Base-by-base conservation (phyloP, 2,329 filamentous ascomycete genomes). In the Epicoccum nigrum region DNA sequence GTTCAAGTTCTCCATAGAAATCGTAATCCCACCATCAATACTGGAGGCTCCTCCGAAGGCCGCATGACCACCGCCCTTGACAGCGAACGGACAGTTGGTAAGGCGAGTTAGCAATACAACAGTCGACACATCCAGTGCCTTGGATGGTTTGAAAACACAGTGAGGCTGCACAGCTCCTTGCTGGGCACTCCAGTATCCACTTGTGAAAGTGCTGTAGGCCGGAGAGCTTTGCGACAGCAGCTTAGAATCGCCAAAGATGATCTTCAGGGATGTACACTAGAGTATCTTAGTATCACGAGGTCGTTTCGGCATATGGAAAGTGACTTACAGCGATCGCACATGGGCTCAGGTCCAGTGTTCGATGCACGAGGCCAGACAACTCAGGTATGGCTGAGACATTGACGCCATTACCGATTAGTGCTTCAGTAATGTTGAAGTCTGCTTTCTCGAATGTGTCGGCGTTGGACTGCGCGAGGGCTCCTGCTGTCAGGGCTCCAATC, bases 1-100 rank as follows among this genome's bases (percentile, higher is more conserved):
- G n/a, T 69, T 69, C 28, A 74, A 44, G 6, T 52, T 51, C n/a
- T 65, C 64, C 19, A 79, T 64, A 25, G 74, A 73, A 31, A 80
- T 65, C 0, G 75, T 76, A 7, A 80, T 73, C 0, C 77, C 77
- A 28, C 63, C 63, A 1, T 71, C 61, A 23, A 78, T 76, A 38
- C 71, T 76, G 15, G 74, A 73, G 8, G 70, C 68, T 15, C 76
- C 75, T 0, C 65, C 60, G 51, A 70, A 71, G 3, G 58, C 57
- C 15, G 39, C 67, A 46, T 79, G 77, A 3, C 78, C 76, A 5
- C 33, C 33, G 11, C 33, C 33, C 17, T 35, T 35, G 33, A 35
- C 33, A 21, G 33, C 33, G 12, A 35, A 35, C 4, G 33, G 33
- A 17, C 33, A 35, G 7, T 21, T 20, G 16, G 33, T 35, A 16